phyloP scores from a whole-genome alignment of 495 filamentous ascomycete species.

The Lasiosphaeria ovina region DNA sequence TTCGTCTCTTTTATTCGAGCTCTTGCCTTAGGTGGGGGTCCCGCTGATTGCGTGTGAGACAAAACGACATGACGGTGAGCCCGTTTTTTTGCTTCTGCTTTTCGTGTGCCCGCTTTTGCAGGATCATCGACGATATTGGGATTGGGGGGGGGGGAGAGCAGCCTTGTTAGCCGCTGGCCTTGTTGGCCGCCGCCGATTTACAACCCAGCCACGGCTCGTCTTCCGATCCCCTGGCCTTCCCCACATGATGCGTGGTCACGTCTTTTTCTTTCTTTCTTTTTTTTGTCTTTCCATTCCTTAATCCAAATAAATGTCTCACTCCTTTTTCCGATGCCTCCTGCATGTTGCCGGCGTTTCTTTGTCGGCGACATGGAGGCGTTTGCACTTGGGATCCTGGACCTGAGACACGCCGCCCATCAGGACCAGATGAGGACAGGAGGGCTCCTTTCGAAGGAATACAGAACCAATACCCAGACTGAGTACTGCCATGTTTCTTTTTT shows the following conservation, averaged over 20 bases:
- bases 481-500: neutral
- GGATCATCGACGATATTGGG: neutral
- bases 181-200: neutral
- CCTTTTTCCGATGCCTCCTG: neutral
- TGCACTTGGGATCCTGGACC: neutral
- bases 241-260: slow-evolving; percentile 3
- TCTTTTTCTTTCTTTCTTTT: neutral
- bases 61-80: slow-evolving; percentile 1
- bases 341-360: neutral
- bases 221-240: slow-evolving; percentile 5
- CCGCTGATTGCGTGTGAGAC: neutral
- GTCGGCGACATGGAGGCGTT: neutral
- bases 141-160: too few species aligned
- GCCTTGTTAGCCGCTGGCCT: too few species aligned
- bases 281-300: neutral
- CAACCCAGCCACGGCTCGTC: neutral
- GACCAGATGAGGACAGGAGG: too few species aligned
- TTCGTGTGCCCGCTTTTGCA: neutral
- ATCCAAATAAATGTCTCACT: slow-evolving; percentile 5
- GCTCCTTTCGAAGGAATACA: neutral
- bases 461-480: neutral
- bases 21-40: neutral
- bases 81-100: neutral
- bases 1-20: neutral
- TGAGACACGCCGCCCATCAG: neutral